Conservation (phyloP, 441 rosid genomes). For the Jatropha podagrica region DNA sequence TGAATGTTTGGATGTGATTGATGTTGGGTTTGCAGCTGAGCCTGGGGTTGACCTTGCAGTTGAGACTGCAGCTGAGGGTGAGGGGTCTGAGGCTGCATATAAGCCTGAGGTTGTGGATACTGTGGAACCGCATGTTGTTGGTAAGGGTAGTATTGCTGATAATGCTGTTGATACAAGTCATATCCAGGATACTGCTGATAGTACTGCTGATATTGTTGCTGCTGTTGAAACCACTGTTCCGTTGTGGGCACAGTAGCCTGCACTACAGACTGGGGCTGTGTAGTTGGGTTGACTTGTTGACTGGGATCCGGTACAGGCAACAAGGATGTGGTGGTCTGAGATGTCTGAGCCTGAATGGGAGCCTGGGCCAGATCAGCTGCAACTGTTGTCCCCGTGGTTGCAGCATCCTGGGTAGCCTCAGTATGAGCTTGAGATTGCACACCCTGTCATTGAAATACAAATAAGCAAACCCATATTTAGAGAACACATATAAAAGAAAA, state of each 20-base stretch:
- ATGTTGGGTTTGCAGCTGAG: slow-evolving; percentile 29
- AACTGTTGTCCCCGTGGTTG: slow-evolving; percentile 32
- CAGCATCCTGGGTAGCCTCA: slow-evolving; percentile 43
- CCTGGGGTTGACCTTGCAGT: slow-evolving; percentile 32
- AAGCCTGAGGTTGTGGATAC: slow-evolving; percentile 44
- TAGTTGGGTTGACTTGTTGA: slow-evolving; percentile 34
- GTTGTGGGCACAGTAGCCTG: slow-evolving; percentile 48
- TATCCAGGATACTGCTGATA: slow-evolving; percentile 68
- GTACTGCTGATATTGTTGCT: slow-evolving; percentile 66
- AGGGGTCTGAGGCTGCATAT: slow-evolving; percentile 28
- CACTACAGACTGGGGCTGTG: slow-evolving; percentile 39
- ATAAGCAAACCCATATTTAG: background rate
- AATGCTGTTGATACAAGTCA: slow-evolving; percentile 52
- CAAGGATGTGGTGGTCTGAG: slow-evolving; percentile 38
- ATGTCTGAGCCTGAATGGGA: slow-evolving; percentile 38
- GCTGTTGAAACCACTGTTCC: slow-evolving; percentile 75
- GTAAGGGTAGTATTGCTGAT: slow-evolving; percentile 60
- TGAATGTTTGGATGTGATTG: slow-evolving; percentile 39
- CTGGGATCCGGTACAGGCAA: slow-evolving; percentile 38
- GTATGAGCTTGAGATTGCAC: slow-evolving; percentile 53
- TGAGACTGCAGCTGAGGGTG: slow-evolving; percentile 28
- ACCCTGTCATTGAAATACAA: slow-evolving; percentile 38
- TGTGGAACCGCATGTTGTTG: slow-evolving; percentile 51
- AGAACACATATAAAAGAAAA: background rate
- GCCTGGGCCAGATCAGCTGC: slow-evolving; percentile 38